phyloP scores from a whole-genome alignment of 2,329 filamentous ascomycete species.

The Esteya vermicola region DNA sequence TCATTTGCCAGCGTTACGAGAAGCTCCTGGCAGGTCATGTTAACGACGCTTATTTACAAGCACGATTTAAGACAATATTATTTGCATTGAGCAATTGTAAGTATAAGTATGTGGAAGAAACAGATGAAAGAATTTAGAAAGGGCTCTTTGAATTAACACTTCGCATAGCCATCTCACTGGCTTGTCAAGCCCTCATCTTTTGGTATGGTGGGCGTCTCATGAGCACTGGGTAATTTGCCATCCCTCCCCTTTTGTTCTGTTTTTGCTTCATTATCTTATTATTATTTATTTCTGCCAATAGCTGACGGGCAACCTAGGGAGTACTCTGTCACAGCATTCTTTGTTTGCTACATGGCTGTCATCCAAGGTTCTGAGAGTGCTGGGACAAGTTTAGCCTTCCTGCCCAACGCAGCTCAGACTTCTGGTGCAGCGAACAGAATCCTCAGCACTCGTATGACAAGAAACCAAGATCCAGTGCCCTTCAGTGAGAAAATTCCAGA shows the following conservation, averaged over 20 bases:
- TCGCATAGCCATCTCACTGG: constrained; percentile 31
- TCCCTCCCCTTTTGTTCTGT: not conserved
- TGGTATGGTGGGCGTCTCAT: constrained; percentile 53
- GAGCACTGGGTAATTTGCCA: constrained; percentile 14
- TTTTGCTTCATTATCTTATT: too few relatives aligned
- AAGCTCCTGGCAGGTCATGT: constrained; percentile 45
- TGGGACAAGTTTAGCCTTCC: constrained; percentile 53
- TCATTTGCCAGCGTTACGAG: constrained; percentile 48
- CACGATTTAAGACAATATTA: constrained; percentile 46
- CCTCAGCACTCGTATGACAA: constrained; percentile 32
- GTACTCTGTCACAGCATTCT: constrained; percentile 30
- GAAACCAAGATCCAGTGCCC: constrained; percentile 19
- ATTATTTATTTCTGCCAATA: too few relatives aligned
- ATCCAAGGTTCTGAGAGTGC: constrained; percentile 54
- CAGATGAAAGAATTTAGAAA: too few relatives aligned
- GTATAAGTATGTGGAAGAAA: too few relatives aligned
- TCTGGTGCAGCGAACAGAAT: constrained; percentile 46
- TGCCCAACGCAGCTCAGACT: constrained; percentile 48
- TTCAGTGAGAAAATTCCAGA: constrained; percentile 25
- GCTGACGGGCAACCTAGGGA: too few relatives aligned
- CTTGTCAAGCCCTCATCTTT: constrained; percentile 48
- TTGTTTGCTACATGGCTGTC: constrained; percentile 49
- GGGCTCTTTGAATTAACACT: not conserved
- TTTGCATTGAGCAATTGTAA: constrained; percentile 56
- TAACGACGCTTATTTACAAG: constrained; percentile 41